Evolutionary conservation across 768 basidiomycete species (phyloP).

Genomic region (Kwoniella sp.): DNA sequence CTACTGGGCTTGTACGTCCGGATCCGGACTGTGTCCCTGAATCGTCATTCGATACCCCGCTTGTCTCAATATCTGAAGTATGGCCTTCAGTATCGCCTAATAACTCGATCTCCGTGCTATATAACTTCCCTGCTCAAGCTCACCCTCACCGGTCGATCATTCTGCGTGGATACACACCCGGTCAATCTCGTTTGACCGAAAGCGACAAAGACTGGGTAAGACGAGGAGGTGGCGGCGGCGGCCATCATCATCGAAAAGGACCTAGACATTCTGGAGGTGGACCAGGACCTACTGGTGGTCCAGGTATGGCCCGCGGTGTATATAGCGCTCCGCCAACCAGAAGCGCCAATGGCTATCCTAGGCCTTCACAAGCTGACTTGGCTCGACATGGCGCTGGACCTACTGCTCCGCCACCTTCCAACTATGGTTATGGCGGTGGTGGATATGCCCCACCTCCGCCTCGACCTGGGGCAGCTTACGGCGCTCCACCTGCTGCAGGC

Average conservation of each 20-base stretch:
- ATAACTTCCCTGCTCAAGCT: constrained; percentile 84
- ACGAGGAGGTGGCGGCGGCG: constrained; percentile 55
- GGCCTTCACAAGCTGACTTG: constrained; percentile 6
- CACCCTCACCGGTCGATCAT: constrained; percentile 82
- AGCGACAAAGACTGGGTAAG: constrained; percentile 73
- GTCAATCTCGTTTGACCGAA: constrained; percentile 65
- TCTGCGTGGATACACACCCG: constrained; percentile 69
- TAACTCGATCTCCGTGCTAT: constrained; percentile 79
- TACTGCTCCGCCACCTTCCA: constrained; percentile 9
- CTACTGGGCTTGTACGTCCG: constrained; percentile 71
- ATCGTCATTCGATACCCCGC: constrained; percentile 79
- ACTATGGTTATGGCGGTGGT: constrained; percentile 36
- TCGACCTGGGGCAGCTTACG: constrained; percentile 8
- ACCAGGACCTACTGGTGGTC: constrained; percentile 28
- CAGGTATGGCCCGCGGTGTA: constrained; percentile 29
- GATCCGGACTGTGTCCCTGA: constrained; percentile 89
- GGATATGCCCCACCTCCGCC: constrained; percentile 44
- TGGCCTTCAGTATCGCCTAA: constrained; percentile 79
- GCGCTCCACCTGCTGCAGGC: constrained; percentile 7
- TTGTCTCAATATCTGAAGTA: constrained; percentile 62
- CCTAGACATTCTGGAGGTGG: constrained; percentile 28
- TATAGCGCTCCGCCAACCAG: constrained; percentile 19
- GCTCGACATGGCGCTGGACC: constrained; percentile 22
- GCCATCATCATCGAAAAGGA: constrained; percentile 31
- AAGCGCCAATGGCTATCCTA: constrained; percentile 21